These are phyloP conservation scores for Trichoderma endophyticum DNA, from an alignment of 2,329 filamentous ascomycete genomes.

Conservation along the genomic window DNA sequence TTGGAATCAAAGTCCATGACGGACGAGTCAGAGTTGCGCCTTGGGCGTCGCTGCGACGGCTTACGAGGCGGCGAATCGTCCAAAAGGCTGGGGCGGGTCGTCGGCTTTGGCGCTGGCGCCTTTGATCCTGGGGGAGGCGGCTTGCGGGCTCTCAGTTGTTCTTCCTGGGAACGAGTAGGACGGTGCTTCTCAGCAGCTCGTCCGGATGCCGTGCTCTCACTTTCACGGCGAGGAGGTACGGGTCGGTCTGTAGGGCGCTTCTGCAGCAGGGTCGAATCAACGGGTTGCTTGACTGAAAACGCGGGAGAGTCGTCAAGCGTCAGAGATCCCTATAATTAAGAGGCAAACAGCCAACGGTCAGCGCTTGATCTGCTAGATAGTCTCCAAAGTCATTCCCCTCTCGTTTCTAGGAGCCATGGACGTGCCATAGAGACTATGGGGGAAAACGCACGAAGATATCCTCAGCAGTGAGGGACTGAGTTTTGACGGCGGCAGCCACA, in stretches of 20 bases:
- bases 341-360: conserved; percentile 19
- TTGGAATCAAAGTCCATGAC: conserved; percentile 57
- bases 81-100: conserved; percentile 31
- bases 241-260: conserved; percentile 36
- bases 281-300: conserved; percentile 35
- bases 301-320: conserved; percentile 58
- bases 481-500: conserved; percentile 49
- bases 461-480: conserved; percentile 54
- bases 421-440: conserved; percentile 9
- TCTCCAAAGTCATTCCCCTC: background rate
- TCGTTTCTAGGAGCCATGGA: background rate
- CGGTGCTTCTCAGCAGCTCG: conserved; percentile 48
- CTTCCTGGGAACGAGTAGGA: conserved; percentile 64
- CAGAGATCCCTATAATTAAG: conserved; percentile 58
- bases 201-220: conserved; percentile 49
- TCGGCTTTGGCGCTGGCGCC: conserved; percentile 25
- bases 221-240: conserved; percentile 23
- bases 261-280: conserved; percentile 32
- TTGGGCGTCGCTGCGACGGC: conserved; percentile 48
- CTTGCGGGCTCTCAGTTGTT: conserved; percentile 53
- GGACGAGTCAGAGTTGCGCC: conserved; percentile 79
- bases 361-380: background rate
- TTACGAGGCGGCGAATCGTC: conserved; percentile 40
- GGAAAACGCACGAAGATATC: conserved; percentile 72
- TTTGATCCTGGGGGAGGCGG: conserved; percentile 23